Evolutionary conservation across 1,284 basidiomycete species (phyloP).

Genomic region (Tilletia walkeri): DNA sequence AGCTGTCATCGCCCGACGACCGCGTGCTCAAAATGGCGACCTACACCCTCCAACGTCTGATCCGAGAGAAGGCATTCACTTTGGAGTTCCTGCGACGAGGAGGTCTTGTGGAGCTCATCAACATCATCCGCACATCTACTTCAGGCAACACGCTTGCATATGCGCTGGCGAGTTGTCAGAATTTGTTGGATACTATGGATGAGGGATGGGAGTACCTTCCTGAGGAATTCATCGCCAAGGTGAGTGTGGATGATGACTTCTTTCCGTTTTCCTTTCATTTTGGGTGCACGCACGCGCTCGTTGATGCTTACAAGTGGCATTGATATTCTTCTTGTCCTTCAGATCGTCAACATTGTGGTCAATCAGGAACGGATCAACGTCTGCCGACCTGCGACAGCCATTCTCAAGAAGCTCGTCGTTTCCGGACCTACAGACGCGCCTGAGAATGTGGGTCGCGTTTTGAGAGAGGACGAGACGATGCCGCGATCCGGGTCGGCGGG

Average conservation of each 20-base stretch:
- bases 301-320: too few species aligned
- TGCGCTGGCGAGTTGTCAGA: slow-evolving; percentile 77
- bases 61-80: slow-evolving; percentile 85
- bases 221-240: slow-evolving; percentile 69
- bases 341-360: slow-evolving; percentile 72
- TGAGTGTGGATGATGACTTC: slow-evolving; percentile 22
- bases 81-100: slow-evolving; percentile 77
- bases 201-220: slow-evolving; percentile 70
- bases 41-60: slow-evolving; percentile 79
- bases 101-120: slow-evolving; percentile 59
- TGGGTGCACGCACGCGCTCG: too few species aligned
- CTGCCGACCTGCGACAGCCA: slow-evolving; percentile 91
- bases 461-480: slow-evolving; percentile 1
- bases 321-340: background rate
- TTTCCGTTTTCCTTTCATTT: too few species aligned
- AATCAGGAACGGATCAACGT: slow-evolving; percentile 68
- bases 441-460: slow-evolving; percentile 23
- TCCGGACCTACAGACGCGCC: slow-evolving; percentile 37
- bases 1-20: slow-evolving; percentile 67
- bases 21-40: slow-evolving; percentile 67
- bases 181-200: slow-evolving; percentile 59
- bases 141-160: slow-evolving; percentile 85
- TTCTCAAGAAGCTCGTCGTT: slow-evolving; percentile 75
- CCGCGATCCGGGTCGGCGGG: background rate
- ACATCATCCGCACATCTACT: slow-evolving; percentile 49